These are phyloP conservation scores for Camillea tinctor DNA, from an alignment of 2,329 filamentous ascomycete species.

Conservation along the genomic window DNA sequence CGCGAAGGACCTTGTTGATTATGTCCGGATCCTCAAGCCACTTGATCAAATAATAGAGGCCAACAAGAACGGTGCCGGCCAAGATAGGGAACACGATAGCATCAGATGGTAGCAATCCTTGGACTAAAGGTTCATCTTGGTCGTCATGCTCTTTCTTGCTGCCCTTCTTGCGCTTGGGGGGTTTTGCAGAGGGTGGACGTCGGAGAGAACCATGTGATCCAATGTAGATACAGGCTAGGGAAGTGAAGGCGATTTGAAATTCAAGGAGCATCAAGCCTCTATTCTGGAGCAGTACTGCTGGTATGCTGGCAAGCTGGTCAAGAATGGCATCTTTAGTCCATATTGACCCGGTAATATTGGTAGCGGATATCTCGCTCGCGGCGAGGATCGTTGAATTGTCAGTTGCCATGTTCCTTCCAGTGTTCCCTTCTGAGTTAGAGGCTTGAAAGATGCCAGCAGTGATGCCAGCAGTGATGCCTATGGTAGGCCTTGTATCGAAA, in stretches of 20 bases:
- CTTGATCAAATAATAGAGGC: conserved; percentile 85
- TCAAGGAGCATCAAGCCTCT: conserved; percentile 46
- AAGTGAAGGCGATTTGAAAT: conserved; percentile 56
- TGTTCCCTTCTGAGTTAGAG: too few relatives aligned
- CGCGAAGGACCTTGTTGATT: conserved; percentile 78
- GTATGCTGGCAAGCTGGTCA: conserved; percentile 31
- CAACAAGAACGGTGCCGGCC: conserved; percentile 68
- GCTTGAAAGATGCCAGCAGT: too few relatives aligned
- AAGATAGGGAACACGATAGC: conserved; percentile 82
- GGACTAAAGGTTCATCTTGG: conserved; percentile 52
- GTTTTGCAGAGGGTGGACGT: conserved; percentile 75
- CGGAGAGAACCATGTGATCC: conserved; percentile 83
- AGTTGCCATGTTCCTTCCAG: conserved; percentile 22
- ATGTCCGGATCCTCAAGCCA: conserved; percentile 79
- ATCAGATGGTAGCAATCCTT: conserved; percentile 71
- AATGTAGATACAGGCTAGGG: conserved; percentile 79
- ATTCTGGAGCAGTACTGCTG: conserved; percentile 28
- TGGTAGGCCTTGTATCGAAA: too few relatives aligned
- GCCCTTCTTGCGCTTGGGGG: conserved; percentile 50
- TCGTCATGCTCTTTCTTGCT: conserved; percentile 50
- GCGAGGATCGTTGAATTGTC: conserved; percentile 21
- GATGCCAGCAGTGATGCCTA: too few relatives aligned
- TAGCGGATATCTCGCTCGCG: conserved; percentile 22
- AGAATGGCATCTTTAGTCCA: conserved; percentile 26
- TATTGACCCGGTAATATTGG: conserved; percentile 17